Base-by-base conservation (phyloP, 345 rosid genomes). In the Gossypium raimondii region DNA sequence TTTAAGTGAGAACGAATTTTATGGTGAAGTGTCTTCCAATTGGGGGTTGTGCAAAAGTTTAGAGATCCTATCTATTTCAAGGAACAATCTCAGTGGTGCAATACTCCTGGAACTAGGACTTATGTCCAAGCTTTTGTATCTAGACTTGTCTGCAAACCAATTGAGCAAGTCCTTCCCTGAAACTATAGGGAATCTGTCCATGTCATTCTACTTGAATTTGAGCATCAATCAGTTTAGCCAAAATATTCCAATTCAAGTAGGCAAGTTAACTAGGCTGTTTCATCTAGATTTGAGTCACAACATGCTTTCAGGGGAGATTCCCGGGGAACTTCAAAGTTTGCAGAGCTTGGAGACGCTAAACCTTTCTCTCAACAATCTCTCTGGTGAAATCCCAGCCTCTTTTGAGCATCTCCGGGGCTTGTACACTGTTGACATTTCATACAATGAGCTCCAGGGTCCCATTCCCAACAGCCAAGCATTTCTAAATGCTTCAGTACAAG, bases 281-380 rank as follows among this genome's bases (percentile, higher is more conserved):
- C 3, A 1, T 4, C 78, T 84, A 50, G 85, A 84, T 61, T 78
- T 84, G 56, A 84, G 89, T 76, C 65, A 80, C 65, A 86, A 84
- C n/a, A 58, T 59, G 7, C 80, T 86, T 43, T 76, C 74, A 22
- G 22, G 84, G 45, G 59, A 47, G 62, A 84, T 84, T 34, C 74
- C 74, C 16, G 17, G 24, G 43, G 73, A 73, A 60, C 29, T 84
- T 12, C 80, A 79, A 13, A 63, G 41, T 1, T 43, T 86, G 44
- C 18, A 22, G 25, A 80, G 73, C 53, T 72, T 86, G 25, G 77
- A 70, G 73, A 66, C 6, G 1, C 66, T 84, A 25, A 77, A 84
- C 53, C 80, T 84, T 68, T 80, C 85, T 13, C 77, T 76, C 79
- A 85, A 85, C 67, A 27, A 62, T 9, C 78, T 85, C 24, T 75